Conservation (phyloP, 1,284 basidiomycete species). For the Trichosporon sp. region DNA sequence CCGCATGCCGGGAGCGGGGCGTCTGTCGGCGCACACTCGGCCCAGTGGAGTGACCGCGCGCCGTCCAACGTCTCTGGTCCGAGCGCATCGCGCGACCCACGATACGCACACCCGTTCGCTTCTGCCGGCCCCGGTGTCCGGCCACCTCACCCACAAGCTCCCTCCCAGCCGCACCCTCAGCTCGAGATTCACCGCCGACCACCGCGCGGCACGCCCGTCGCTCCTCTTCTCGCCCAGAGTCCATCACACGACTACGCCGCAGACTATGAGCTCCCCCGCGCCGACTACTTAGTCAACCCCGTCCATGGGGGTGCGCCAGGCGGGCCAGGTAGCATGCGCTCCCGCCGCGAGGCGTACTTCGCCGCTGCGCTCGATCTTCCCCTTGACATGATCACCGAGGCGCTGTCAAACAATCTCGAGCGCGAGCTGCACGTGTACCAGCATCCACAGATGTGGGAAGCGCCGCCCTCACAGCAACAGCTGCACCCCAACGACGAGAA, state of each 20-base stretch:
- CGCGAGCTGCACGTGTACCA: conserved; percentile 7
- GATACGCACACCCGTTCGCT: neutral
- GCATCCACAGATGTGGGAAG: neutral
- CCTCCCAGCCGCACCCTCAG: neutral
- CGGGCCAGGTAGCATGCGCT: conserved; percentile 20
- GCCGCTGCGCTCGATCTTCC: conserved; percentile 42
- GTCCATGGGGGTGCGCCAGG: neutral
- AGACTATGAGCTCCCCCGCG: conserved; percentile 16
- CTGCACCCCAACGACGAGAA: neutral
- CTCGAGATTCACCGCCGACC: neutral
- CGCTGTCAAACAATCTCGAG: neutral
- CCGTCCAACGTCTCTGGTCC: neutral
- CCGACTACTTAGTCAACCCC: conserved; percentile 18
- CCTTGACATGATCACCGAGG: conserved; percentile 43
- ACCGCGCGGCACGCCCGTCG: conserved; percentile 12
- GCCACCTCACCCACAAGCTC: neutral
- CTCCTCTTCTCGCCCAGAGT: conserved; percentile 23
- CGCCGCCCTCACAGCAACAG: neutral
- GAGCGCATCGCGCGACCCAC: neutral
- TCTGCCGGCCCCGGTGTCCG: neutral
- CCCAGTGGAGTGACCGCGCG: neutral
- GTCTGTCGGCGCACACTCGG: neutral
- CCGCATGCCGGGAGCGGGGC: neutral
- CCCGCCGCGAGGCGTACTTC: conserved; percentile 46
- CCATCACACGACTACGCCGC: neutral